Evolutionary conservation across 108 stramenopile species (phyloP), one percentile per base, ranked within the genome.

Genomic region (Skeletonema marinoi): DNA sequence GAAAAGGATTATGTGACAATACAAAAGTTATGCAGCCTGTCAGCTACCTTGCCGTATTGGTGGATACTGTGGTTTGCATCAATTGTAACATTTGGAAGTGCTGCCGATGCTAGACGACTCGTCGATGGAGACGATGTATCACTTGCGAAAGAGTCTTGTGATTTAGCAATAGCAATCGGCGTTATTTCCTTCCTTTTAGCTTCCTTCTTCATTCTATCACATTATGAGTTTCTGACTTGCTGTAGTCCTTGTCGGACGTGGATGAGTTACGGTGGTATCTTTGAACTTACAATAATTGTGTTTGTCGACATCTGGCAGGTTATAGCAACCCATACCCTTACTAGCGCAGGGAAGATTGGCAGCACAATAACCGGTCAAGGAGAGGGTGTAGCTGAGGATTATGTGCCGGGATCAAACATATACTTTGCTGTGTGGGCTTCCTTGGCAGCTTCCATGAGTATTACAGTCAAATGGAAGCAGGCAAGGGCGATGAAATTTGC

Each of bases 401-500:
- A 74, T 38, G 36, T 79, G 8, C 91, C 91, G 3, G 91, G 91
- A 12, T 86, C 88, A 10, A 92, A 92, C 64, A 71, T 92, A 3
- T 92, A 87, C 65, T 69, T 85, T 41, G 68, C 86, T 6, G 58
- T 69, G 0, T 92, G 91, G 91, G 67, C 61, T 21, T 82, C 81
- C 19, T 81, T 92, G 59, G 54, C 86, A 4, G 42, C 88, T 6
- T 82, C 80, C 21, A 25, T 89, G 12, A 80, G 67, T 36, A 77
- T 92, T 54, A 75, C 89, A 21, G 83, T 89, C 2, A 84, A 74
- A 56, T 92, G 91, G 91, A 92, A 92, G 51, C 80, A 87, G 17
- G 87, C 87, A n/a, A 83, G 88, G 32, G 91, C 91, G 16, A 67
- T 89, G 35, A 84, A 87, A 62, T 89, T 92, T 72, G 91, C 91